These are phyloP conservation scores for Chlorophyllum brunneum DNA, from an alignment of 768 basidiomycete species.

Conservation along the genomic window DNA sequence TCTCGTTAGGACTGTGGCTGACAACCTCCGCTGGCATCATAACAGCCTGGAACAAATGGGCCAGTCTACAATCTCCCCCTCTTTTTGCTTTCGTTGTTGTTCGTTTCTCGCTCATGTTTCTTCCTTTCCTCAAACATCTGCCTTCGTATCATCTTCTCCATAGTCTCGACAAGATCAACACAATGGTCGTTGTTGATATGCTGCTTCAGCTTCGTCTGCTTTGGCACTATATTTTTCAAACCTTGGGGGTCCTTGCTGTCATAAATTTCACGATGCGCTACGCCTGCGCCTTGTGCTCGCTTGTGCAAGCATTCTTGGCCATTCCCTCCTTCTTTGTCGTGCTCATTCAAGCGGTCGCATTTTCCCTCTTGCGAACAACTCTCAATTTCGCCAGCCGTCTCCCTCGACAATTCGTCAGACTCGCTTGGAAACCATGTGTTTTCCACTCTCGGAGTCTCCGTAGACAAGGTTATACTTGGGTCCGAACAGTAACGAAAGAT, in stretches of 20 bases:
- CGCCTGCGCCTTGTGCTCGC: neutral
- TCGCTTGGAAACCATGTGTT: neutral
- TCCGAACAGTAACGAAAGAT: neutral
- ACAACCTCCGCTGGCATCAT: neutral
- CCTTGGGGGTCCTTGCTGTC: neutral
- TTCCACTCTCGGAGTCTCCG: neutral
- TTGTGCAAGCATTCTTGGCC: neutral
- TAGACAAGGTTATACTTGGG: neutral
- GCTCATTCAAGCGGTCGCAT: neutral
- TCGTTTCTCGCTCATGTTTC: neutral
- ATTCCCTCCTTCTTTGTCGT: neutral
- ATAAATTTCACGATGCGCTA: neutral
- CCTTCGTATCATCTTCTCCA: too few species aligned
- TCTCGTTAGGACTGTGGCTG: neutral
- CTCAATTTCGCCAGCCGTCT: neutral
- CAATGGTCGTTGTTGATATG: neutral
- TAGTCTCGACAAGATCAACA: neutral
- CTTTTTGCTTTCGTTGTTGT: neutral
- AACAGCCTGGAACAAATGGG: neutral
- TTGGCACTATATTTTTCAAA: neutral
- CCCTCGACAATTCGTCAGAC: neutral
- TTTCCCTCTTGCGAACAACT: neutral
- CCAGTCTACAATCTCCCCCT: neutral
- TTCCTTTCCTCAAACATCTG: neutral
- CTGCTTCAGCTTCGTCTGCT: neutral